Percentiles rank a stretch among this genome's conserved stretches.
phyloP scores from a whole-genome alignment of 805 yeast genomes.

The Pichia deserticola region DNA sequence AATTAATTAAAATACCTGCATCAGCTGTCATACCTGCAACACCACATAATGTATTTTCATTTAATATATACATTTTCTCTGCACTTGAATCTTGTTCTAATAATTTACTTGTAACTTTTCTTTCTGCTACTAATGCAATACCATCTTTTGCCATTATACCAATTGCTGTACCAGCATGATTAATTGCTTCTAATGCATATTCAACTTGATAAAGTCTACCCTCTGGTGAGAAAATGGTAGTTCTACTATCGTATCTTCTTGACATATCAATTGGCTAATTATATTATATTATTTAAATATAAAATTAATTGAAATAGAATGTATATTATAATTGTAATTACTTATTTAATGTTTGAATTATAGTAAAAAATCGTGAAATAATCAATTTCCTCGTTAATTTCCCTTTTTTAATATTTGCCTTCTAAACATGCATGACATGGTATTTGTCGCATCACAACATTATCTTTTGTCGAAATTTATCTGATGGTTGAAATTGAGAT shows the following conservation, averaged over 20 bases:
- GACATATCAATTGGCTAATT: constrained; percentile 38
- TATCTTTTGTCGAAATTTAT: too few relatives aligned
- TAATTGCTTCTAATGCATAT: constrained; percentile 82
- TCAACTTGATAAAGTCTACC: constrained; percentile 96
- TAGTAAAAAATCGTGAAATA: too few relatives aligned
- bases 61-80: constrained; percentile 83
- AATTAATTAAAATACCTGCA: constrained; percentile 82
- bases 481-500: too few relatives aligned
- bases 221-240: constrained; percentile 98
- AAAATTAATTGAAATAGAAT: too few relatives aligned
- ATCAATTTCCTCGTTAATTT: too few relatives aligned
- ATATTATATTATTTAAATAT: too few relatives aligned
- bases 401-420: too few relatives aligned
- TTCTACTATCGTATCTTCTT: constrained; percentile 98
- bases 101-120: constrained; percentile 86
- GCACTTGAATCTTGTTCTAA: constrained; percentile 91
- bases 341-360: too few relatives aligned
- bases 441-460: too few relatives aligned
- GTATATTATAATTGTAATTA: too few relatives aligned
- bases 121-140: constrained; percentile 93
- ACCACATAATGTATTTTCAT: constrained; percentile 67
- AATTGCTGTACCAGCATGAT: constrained; percentile 77
- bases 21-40: constrained; percentile 99
- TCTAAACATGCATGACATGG: too few relatives aligned
- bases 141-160: constrained; percentile 77